Evolutionary conservation across 495 filamentous ascomycete genomes (phyloP).

Genomic region (Aspergillus steynii): DNA sequence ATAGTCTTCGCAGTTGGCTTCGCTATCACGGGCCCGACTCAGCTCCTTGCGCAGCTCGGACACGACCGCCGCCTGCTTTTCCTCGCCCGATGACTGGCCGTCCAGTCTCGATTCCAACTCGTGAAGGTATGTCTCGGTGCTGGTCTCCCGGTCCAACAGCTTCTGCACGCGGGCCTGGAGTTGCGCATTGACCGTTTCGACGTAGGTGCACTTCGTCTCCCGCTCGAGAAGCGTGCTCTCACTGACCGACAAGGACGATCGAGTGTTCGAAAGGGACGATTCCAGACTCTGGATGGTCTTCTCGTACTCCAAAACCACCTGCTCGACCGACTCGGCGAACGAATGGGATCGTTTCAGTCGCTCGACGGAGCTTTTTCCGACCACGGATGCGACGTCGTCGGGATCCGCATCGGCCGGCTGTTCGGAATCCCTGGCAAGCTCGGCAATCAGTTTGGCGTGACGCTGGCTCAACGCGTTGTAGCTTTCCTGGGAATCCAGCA

Average conservation of each 20-base stretch:
- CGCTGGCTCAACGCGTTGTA: conserved; percentile 87
- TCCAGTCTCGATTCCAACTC: conserved; percentile 88
- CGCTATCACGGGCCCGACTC: conserved; percentile 83
- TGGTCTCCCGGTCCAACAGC: conserved; percentile 82
- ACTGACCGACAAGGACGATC: conserved; percentile 75
- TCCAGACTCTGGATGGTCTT: conserved; percentile 97
- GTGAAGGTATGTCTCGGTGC: conserved; percentile 86
- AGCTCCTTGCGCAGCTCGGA: conserved; percentile 90
- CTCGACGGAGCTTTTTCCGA: conserved; percentile 81
- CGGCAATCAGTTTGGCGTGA: conserved; percentile 92
- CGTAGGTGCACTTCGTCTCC: conserved; percentile 87
- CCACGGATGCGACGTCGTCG: conserved; percentile 57
- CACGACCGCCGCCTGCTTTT: conserved; percentile 83
- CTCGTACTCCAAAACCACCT: conserved; percentile 96
- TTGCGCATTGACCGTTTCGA: conserved; percentile 88
- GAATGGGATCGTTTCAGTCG: conserved; percentile 90
- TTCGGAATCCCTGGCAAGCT: conserved; percentile 84
- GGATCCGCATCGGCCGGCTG: conserved; percentile 47
- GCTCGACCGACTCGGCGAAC: conserved; percentile 92
- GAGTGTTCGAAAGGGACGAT: conserved; percentile 85
- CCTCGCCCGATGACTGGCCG: conserved; percentile 86
- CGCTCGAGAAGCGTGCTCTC: conserved; percentile 88
- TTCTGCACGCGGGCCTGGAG: conserved; percentile 87
- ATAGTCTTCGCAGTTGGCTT: conserved; percentile 88
- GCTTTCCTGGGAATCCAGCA: conserved; percentile 92